A percentile compares a stretch with the other conserved stretches of the same genome.
phyloP scores from a whole-genome alignment of 2,329 filamentous ascomycete species.

The Colletotrichum paranaense region DNA sequence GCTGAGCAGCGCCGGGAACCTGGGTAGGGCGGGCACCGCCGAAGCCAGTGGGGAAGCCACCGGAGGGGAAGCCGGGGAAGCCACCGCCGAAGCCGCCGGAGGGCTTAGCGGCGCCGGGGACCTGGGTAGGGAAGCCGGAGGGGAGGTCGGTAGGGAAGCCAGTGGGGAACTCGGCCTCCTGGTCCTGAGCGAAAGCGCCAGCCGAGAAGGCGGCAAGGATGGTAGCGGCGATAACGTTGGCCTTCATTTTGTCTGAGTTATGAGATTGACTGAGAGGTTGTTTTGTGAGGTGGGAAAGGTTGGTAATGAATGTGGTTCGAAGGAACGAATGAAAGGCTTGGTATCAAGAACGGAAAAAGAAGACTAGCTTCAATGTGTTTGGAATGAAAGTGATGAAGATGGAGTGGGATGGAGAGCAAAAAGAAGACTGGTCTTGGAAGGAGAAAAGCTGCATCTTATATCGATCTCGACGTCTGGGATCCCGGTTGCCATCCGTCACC shows the following conservation, averaged over 20 bases:
- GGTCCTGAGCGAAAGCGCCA: constrained; percentile 21
- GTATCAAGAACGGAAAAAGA: constrained; percentile 32
- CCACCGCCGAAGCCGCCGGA: constrained; percentile 17
- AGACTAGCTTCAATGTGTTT: constrained; percentile 31
- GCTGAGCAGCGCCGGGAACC: constrained; percentile 12
- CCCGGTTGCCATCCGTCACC: background rate
- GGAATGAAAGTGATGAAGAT: constrained; percentile 31
- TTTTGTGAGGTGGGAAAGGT: background rate
- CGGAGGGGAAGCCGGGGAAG: constrained; percentile 15
- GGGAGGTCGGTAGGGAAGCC: background rate
- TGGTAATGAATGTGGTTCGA: constrained; percentile 6
- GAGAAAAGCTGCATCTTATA: constrained; percentile 18
- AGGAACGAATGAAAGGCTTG: constrained; percentile 14
- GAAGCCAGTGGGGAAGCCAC: constrained; percentile 1
- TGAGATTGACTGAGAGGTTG: background rate
- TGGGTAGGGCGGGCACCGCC: constrained; percentile 2
- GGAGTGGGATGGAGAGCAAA: background rate
- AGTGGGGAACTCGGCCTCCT: constrained; percentile 17
- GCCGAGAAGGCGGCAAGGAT: constrained; percentile 31
- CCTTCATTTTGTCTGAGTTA: constrained; percentile 27
- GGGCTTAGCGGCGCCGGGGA: constrained; percentile 27
- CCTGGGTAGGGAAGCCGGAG: constrained; percentile 9
- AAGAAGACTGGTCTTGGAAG: background rate
- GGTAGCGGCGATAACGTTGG: constrained; percentile 28
- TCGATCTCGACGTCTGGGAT: background rate